These are phyloP conservation scores for Diaporthe citri DNA, from an alignment of 2,329 filamentous ascomycete genomes.

Conservation along the genomic window DNA sequence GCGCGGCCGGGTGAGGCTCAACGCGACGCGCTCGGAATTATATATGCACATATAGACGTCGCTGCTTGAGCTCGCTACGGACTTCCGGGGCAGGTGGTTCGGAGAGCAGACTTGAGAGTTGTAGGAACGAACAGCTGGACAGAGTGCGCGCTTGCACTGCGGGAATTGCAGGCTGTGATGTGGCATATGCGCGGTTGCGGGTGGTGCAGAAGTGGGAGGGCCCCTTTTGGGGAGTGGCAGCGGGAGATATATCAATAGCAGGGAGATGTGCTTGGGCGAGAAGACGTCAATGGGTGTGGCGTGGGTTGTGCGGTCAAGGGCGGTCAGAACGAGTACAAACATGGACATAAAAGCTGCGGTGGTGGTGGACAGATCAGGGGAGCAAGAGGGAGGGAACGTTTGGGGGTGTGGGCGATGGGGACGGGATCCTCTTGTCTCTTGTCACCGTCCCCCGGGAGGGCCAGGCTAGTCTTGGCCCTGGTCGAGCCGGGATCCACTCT, in stretches of 20 bases:
- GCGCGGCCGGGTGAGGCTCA: slow-evolving; percentile 8
- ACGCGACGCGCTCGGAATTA: neutral
- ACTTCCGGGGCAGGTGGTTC: too few species aligned
- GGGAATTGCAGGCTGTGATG: slow-evolving; percentile 25
- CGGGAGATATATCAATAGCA: slow-evolving; percentile 29
- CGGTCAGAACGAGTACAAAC: slow-evolving; percentile 76
- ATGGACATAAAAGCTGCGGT: slow-evolving; percentile 60
- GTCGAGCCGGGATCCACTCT: slow-evolving; percentile 31
- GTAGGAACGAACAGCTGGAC: neutral
- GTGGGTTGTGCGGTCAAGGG: slow-evolving; percentile 53
- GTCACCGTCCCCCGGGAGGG: slow-evolving; percentile 37
- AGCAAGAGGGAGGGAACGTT: slow-evolving; percentile 50
- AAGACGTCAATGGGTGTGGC: slow-evolving; percentile 46
- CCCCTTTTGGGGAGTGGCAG: slow-evolving; percentile 5
- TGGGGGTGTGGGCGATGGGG: slow-evolving; percentile 42
- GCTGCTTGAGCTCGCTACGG: neutral
- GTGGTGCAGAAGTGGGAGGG: slow-evolving; percentile 35
- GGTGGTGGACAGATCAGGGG: slow-evolving; percentile 48
- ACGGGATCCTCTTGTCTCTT: slow-evolving; percentile 44
- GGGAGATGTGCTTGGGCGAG: slow-evolving; percentile 5
- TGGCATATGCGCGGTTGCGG: slow-evolving; percentile 37
- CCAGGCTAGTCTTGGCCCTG: slow-evolving; percentile 32
- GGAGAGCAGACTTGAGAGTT: neutral
- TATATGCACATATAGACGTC: neutral
- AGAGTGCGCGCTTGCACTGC: slow-evolving; percentile 18